Evolutionary conservation across 495 filamentous ascomycete genomes (phyloP), one percentile per base, ranked within the genome.

Genomic region (Podospora sp.): DNA sequence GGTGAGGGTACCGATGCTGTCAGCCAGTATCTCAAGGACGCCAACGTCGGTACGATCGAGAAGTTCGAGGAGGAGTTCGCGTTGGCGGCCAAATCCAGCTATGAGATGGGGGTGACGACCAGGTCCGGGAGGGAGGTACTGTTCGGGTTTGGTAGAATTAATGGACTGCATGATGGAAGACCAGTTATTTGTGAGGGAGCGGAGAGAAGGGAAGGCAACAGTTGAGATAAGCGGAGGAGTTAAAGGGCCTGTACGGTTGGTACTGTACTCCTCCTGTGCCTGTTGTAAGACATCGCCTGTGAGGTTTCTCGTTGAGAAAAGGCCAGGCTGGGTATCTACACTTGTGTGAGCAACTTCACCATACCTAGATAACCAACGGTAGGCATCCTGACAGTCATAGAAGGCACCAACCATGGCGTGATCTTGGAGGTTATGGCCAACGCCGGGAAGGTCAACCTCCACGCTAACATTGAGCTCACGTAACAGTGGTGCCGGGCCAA

Each of bases 391-490:
- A 79, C 78, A 79, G 58, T 77, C 69, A 65, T 79, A 79, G 20
- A 75, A 76, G 6, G 87, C 80, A 27, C 74, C 70, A n/a, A 79
- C 80, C 70, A 89, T 87, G 67, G 85, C 83, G 69, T 86, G 86
- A 69, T 90, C 87, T 67, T 90, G 87, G 3, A 91, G 76, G 72
- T 91, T 91, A 18, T 79, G 79, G 20, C 89, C 89, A 0, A 91
- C 88, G 4, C 84, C 86, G 0, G 87, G 87, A 0, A 87, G 78
- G 65, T 88, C 81, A 29, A 78, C 66, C 0, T 87, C 66, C 0
- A 88, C 77, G 1, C 80, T 68, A 52, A 91, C 87, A 16, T 77
- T 73, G 53, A 84, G 77, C 14, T 73, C 72, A 1, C 77, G 18
- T 0, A 91, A 78, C 26, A 88, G 76, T 0, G 72, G 66, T 0